These are phyloP conservation scores for Luffa aegyptiaca DNA, from an alignment of 306 rosid genomes.

Conservation along the genomic window DNA sequence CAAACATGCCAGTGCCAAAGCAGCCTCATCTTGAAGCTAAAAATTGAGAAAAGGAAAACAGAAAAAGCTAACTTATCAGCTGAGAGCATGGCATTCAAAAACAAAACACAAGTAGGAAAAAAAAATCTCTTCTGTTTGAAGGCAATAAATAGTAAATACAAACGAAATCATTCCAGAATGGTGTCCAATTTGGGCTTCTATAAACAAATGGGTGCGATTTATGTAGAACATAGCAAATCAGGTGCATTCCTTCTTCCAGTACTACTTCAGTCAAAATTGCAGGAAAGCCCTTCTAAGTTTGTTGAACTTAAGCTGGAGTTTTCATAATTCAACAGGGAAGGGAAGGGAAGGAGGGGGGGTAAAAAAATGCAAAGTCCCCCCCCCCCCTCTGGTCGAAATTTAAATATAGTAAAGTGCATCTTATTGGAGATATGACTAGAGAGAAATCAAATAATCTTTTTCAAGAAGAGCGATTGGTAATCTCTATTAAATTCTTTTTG, in stretches of 20 bases:
- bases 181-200: neutral
- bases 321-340: neutral
- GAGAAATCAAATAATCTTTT: neutral
- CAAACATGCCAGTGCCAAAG: slow-evolving; percentile 53
- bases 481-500: neutral
- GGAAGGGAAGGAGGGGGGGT: too few species aligned
- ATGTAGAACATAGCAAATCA: neutral
- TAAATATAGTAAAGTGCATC: neutral
- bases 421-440: neutral
- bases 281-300: neutral
- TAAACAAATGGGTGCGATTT: too few species aligned
- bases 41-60: slow-evolving; percentile 10
- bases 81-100: neutral
- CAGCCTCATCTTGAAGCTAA: slow-evolving; percentile 81
- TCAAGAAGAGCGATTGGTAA: neutral
- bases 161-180: neutral
- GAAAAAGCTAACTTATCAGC: neutral
- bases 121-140: neutral
- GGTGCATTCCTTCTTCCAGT: neutral
- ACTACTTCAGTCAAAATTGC: neutral
- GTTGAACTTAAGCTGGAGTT: neutral
- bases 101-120: neutral
- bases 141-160: neutral
- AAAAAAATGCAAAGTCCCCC: neutral
- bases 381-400: neutral